Percentiles rank a stretch among this genome's conserved stretches.
Conservation (phyloP, 2,329 filamentous ascomycete genomes). For the Ophiostoma sp. region DNA sequence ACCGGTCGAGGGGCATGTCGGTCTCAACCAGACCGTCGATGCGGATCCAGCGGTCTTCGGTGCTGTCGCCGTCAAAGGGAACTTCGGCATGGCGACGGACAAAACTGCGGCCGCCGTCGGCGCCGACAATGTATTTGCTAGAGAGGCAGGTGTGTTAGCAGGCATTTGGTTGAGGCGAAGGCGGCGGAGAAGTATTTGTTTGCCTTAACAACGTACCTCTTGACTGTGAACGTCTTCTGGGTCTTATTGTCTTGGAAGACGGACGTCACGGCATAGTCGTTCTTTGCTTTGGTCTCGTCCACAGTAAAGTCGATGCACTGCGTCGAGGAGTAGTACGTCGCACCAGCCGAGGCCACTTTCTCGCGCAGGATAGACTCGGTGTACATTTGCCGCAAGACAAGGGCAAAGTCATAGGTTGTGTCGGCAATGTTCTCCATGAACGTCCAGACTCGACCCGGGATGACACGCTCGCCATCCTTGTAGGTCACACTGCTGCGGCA, state of each 20-base stretch:
- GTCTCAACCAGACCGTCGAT: constrained; percentile 53
- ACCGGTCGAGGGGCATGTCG: constrained; percentile 49
- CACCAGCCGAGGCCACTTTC: constrained; percentile 41
- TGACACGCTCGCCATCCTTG: constrained; percentile 47
- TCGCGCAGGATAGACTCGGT: constrained; percentile 54
- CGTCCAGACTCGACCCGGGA: constrained; percentile 48
- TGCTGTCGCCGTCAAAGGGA: constrained; percentile 50
- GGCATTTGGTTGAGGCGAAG: not conserved
- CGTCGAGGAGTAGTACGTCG: constrained; percentile 39
- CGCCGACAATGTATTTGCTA: constrained; percentile 51
- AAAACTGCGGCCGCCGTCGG: constrained; percentile 52
- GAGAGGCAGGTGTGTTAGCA: not conserved
- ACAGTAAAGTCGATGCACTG: constrained; percentile 43
- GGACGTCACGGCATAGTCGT: constrained; percentile 84
- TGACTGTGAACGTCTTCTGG: constrained; percentile 66
- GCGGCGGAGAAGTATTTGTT: no score
- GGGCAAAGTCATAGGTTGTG: constrained; percentile 52
- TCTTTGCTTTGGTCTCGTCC: constrained; percentile 73
- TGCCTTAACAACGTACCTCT: constrained; percentile 41
- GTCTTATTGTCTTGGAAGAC: constrained; percentile 80
- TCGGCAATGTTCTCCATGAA: constrained; percentile 57
- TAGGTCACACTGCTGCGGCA: constrained; percentile 52
- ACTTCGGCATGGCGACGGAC: constrained; percentile 49
- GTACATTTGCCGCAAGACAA: constrained; percentile 58
- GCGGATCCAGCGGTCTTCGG: constrained; percentile 55